phyloP scores from a whole-genome alignment of 129 eudicot species.

The Mikania micrantha region DNA sequence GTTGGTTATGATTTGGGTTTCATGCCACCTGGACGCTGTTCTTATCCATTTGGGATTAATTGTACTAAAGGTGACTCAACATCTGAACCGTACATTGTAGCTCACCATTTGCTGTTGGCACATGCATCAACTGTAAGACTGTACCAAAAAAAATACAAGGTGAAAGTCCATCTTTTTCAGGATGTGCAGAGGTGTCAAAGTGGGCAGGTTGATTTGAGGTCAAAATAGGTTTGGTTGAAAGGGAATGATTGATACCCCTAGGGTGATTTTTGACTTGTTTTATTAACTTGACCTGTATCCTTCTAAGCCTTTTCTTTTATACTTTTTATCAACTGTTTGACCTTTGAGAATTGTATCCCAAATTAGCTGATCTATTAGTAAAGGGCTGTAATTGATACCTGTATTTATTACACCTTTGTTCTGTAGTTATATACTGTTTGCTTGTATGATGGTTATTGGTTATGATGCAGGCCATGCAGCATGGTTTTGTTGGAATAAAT shows the following conservation, averaged over 20 bases:
- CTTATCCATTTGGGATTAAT: slow-evolving; percentile 38
- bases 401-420: background rate
- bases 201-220: background rate
- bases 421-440: slow-evolving; percentile 1
- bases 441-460: slow-evolving; percentile 7
- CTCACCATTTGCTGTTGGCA: slow-evolving; percentile 61
- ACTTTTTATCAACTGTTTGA: background rate
- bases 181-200: background rate
- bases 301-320: background rate
- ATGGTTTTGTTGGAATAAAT: slow-evolving; percentile 57
- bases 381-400: background rate
- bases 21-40: slow-evolving; percentile 47
- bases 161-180: slow-evolving; percentile 11
- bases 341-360: background rate
- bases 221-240: background rate
- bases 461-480: slow-evolving; percentile 50
- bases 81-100: slow-evolving; percentile 52
- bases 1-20: slow-evolving; percentile 50
- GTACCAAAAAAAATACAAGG: slow-evolving; percentile 58
- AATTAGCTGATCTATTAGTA: background rate
- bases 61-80: slow-evolving; percentile 47
- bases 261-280: background rate
- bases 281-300: background rate
- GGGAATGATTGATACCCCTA: too few species aligned
- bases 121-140: slow-evolving; percentile 55